Conservation (phyloP, 495 filamentous ascomycete genomes). For the Penicilliopsis zonata region DNA sequence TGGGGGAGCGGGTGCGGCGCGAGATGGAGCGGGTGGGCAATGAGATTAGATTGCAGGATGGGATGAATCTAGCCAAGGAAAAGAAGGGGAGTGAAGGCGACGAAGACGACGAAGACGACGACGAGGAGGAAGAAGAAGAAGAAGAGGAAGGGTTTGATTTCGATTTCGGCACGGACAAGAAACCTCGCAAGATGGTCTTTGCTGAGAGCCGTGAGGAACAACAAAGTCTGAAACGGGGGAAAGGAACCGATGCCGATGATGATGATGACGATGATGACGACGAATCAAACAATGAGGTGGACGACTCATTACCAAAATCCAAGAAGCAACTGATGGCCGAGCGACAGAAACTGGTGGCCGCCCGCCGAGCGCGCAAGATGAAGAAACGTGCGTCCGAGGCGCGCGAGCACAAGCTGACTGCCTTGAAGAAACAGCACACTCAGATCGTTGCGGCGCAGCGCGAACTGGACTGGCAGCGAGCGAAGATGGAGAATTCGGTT, state of each 20-base stretch:
- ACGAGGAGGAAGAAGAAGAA: slow-evolving; percentile 17
- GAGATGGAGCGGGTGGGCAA: slow-evolving; percentile 48
- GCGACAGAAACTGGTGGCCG: slow-evolving; percentile 25
- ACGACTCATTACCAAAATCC: slow-evolving; percentile 23
- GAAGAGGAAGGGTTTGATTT: slow-evolving; percentile 19
- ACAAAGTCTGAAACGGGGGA: slow-evolving; percentile 18
- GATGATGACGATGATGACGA: slow-evolving; percentile 15
- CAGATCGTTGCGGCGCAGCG: slow-evolving; percentile 62
- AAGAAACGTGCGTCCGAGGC: slow-evolving; percentile 36
- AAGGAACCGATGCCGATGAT: slow-evolving; percentile 5
- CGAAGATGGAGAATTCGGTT: slow-evolving; percentile 69
- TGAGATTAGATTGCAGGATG: slow-evolving; percentile 32
- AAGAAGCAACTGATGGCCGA: slow-evolving; percentile 30
- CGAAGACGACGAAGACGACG: slow-evolving; percentile 11
- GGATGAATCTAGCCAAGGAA: slow-evolving; percentile 19
- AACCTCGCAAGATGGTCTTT: slow-evolving; percentile 42
- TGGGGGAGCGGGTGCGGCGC: slow-evolving; percentile 44
- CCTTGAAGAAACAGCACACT: slow-evolving; percentile 54
- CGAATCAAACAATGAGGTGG: slow-evolving; percentile 17
- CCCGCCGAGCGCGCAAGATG: slow-evolving; percentile 31
- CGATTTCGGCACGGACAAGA: slow-evolving; percentile 7
- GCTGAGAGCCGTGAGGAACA: slow-evolving; percentile 42
- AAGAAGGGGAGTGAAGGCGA: slow-evolving; percentile 16
- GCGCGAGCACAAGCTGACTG: slow-evolving; percentile 44
- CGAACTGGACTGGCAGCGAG: slow-evolving; percentile 64